Percentiles rank a stretch among this genome's conserved stretches.
phyloP scores from a whole-genome alignment of 2,329 filamentous ascomycete species.

The Trichoderma pleuroti region DNA sequence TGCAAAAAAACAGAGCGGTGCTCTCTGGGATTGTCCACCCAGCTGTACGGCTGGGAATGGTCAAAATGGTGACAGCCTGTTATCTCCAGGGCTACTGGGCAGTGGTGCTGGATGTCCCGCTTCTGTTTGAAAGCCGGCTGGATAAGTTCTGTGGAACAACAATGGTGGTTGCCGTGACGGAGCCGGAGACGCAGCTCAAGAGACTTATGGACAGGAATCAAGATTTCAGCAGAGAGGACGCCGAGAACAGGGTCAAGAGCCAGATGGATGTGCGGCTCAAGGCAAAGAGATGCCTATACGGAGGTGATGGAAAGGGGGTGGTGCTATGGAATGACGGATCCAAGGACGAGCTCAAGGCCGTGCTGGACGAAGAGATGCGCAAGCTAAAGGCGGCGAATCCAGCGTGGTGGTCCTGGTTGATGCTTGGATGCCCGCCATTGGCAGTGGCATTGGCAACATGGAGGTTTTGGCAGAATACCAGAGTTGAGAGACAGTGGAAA shows the following conservation, averaged over 20 bases:
- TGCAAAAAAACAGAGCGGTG: constrained; percentile 66
- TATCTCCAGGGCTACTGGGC: constrained; percentile 80
- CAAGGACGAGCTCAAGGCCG: constrained; percentile 62
- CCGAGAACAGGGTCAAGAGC: constrained; percentile 77
- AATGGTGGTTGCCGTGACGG: constrained; percentile 79
- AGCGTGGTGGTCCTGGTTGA: constrained; percentile 76
- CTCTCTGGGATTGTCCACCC: constrained; percentile 93
- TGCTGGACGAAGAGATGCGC: constrained; percentile 64
- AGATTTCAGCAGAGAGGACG: constrained; percentile 80
- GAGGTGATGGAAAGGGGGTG: constrained; percentile 63
- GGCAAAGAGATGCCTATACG: constrained; percentile 67
- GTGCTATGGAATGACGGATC: constrained; percentile 90
- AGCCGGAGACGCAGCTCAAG: constrained; percentile 78
- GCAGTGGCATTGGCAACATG: constrained; percentile 65
- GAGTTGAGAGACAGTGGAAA: constrained; percentile 69
- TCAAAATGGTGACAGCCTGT: constrained; percentile 64
- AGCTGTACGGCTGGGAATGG: constrained; percentile 79
- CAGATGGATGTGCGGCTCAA: constrained; percentile 86
- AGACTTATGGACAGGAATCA: constrained; percentile 71
- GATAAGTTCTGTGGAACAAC: constrained; percentile 83
- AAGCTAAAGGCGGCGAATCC: constrained; percentile 63
- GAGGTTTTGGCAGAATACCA: constrained; percentile 69
- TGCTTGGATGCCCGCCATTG: constrained; percentile 69
- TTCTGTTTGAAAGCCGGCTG: constrained; percentile 85
- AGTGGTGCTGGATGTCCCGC: constrained; percentile 85